These are phyloP conservation scores for Leonotis leonurus DNA, from an alignment of 257 asterid species.

Conservation along the genomic window DNA sequence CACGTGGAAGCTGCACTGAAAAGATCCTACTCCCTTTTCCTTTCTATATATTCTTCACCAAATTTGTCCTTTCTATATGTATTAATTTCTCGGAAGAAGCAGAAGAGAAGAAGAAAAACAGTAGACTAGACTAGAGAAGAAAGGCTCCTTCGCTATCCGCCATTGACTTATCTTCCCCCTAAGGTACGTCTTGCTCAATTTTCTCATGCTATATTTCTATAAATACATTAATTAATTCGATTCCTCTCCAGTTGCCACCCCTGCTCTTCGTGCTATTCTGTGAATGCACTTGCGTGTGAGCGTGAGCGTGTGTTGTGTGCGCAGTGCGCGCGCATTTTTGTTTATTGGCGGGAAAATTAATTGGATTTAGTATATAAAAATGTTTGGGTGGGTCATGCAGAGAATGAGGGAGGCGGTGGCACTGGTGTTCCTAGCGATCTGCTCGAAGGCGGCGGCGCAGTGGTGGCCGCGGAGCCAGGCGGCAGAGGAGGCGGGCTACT, in stretches of 20 bases:
- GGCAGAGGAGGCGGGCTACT: constrained; percentile 16
- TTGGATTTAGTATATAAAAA: too few species aligned
- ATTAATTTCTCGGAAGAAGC: not conserved
- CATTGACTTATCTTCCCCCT: constrained; percentile 7
- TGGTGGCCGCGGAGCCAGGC: constrained; percentile 17
- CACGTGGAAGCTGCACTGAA: constrained; percentile 20
- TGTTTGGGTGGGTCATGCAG: constrained; percentile 28
- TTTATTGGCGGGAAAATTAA: too few species aligned
- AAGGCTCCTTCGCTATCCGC: not conserved
- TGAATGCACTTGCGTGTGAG: not conserved
- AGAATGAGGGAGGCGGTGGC: constrained; percentile 26
- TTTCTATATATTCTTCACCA: constrained; percentile 10
- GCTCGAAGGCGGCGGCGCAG: too few species aligned
- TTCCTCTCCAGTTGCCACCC: not conserved
- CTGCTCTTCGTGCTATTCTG: not conserved
- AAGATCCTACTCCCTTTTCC: constrained; percentile 6
- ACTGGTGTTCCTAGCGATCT: constrained; percentile 23
- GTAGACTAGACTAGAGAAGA: not conserved
- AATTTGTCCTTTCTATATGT: not conserved
- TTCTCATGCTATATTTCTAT: not conserved
- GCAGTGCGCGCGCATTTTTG: too few species aligned
- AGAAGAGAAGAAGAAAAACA: not conserved
- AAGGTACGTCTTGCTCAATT: constrained; percentile 6
- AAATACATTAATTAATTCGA: not conserved
- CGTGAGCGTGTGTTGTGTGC: not conserved